A percentile compares a stretch with the other conserved stretches of the same genome.
Conservation (phyloP, 768 basidiomycete species). For the Porphyrellus cyaneotinctus region DNA sequence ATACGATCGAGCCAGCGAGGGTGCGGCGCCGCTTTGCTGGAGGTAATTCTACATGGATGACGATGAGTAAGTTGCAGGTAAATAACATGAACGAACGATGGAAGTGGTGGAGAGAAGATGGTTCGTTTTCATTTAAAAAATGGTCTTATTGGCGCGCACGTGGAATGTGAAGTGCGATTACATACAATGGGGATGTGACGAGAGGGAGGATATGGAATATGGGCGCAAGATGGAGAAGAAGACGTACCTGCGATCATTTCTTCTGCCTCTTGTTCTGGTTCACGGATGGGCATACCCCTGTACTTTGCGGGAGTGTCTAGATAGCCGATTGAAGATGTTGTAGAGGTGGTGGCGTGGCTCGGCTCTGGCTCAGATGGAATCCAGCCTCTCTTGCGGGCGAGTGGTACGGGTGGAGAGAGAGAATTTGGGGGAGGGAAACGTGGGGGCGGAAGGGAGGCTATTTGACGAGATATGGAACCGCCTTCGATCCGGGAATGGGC, state of each 20-base stretch:
- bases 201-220: slow-evolving; percentile 9
- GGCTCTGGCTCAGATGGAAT: slow-evolving; percentile 58
- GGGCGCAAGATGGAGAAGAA: slow-evolving; percentile 23
- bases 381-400: slow-evolving; percentile 68
- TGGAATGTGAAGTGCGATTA: slow-evolving; percentile 21
- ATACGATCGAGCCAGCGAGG: slow-evolving; percentile 77
- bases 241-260: slow-evolving; percentile 44
- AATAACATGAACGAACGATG: slow-evolving; percentile 27
- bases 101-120: slow-evolving; percentile 9
- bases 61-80: slow-evolving; percentile 39
- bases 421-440: slow-evolving; percentile 12
- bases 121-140: slow-evolving; percentile 17
- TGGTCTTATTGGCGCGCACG: slow-evolving; percentile 3
- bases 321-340: slow-evolving; percentile 58
- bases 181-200: slow-evolving; percentile 13
- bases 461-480: slow-evolving; percentile 23
- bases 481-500: slow-evolving; percentile 25
- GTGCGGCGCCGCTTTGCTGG: slow-evolving; percentile 78
- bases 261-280: slow-evolving; percentile 40
- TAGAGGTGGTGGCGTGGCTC: slow-evolving; percentile 47
- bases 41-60: slow-evolving; percentile 64
- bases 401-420: slow-evolving; percentile 35
- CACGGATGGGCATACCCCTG: slow-evolving; percentile 33
- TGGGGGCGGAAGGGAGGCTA: slow-evolving; percentile 14
- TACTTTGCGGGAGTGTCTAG: slow-evolving; percentile 68